These are phyloP conservation scores for Colletotrichum tabaci DNA, from an alignment of 2,329 filamentous ascomycete genomes.

Conservation along the genomic window DNA sequence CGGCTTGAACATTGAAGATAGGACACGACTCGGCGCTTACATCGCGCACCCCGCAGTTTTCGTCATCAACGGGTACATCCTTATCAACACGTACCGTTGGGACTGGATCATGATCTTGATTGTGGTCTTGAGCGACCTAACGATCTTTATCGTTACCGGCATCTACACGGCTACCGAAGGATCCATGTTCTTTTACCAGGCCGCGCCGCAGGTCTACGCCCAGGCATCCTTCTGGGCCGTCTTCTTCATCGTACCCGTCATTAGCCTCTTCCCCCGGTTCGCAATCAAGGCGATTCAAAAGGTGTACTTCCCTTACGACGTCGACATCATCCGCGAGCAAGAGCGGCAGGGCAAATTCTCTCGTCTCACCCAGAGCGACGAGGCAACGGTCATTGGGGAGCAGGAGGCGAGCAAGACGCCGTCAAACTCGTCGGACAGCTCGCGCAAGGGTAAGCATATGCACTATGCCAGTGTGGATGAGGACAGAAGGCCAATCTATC, in stretches of 20 bases:
- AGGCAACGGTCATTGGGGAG: conserved; percentile 36
- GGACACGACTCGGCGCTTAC: conserved; percentile 88
- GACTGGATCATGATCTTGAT: conserved; percentile 95
- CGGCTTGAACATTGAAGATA: conserved; percentile 83
- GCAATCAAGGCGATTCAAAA: conserved; percentile 91
- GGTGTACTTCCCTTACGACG: conserved; percentile 91
- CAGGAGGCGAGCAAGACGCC: conserved; percentile 49
- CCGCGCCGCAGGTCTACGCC: conserved; percentile 84
- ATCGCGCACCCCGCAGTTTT: conserved; percentile 87
- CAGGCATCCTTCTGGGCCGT: conserved; percentile 90
- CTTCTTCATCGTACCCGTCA: conserved; percentile 82
- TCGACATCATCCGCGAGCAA: conserved; percentile 97
- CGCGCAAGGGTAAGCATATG: conserved; percentile 69
- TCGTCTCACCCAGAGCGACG: conserved; percentile 68
- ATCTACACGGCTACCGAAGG: conserved; percentile 74
- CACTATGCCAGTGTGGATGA: conserved; percentile 81
- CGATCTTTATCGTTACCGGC: conserved; percentile 97
- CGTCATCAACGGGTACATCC: conserved; percentile 92
- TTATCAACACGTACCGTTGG: conserved; percentile 98
- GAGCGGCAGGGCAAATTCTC: conserved; percentile 86
- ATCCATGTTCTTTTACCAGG: conserved; percentile 75
- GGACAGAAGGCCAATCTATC: conserved; percentile 93
- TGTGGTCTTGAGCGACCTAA: conserved; percentile 83
- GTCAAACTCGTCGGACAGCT: conserved; percentile 73
- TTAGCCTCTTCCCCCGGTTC: conserved; percentile 91